These are phyloP conservation scores for Thecaphora thlaspeos DNA, from an alignment of 1,284 basidiomycete species.

Conservation along the genomic window DNA sequence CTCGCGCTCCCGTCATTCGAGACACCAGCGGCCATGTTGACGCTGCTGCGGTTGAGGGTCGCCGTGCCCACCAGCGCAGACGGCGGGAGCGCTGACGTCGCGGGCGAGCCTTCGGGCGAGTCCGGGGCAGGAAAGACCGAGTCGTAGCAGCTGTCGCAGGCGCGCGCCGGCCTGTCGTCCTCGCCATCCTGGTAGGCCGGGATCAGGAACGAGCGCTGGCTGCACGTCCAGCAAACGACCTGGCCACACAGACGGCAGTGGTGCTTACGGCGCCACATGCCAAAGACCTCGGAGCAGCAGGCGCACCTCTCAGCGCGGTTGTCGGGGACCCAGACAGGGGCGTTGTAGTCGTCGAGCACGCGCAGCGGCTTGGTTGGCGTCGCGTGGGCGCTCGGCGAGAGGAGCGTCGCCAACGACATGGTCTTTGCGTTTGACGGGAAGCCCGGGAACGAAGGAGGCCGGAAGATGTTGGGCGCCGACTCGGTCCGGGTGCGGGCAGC, in stretches of 20 bases:
- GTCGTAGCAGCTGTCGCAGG: constrained; percentile 82
- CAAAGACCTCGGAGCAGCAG: constrained; percentile 75
- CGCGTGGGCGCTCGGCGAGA: constrained; percentile 10
- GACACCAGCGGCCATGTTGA: constrained; percentile 23
- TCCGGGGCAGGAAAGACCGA: constrained; percentile 67
- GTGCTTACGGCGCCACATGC: constrained; percentile 77
- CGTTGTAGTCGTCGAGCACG: constrained; percentile 78
- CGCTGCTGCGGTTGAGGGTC: constrained; percentile 6
- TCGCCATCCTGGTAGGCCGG: constrained; percentile 48
- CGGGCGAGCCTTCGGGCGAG: constrained; percentile 3
- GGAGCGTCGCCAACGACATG: constrained; percentile 22
- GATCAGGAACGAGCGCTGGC: constrained; percentile 53
- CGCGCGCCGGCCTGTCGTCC: constrained; percentile 67
- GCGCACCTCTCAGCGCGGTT: constrained; percentile 76
- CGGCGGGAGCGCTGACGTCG: not conserved
- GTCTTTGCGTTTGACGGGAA: constrained; percentile 16
- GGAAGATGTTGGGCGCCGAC: constrained; percentile 26
- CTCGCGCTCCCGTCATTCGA: constrained; percentile 25
- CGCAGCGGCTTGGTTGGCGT: constrained; percentile 17
- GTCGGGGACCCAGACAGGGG: constrained; percentile 89
- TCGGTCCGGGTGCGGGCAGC: constrained; percentile 8
- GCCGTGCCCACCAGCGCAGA: too few relatives aligned
- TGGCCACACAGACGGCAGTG: constrained; percentile 86
- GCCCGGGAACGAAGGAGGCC: constrained; percentile 30
- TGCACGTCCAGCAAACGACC: constrained; percentile 77